Evolutionary conservation across 495 filamentous ascomycete species (phyloP).

Genomic region (Astrothelium macrocarpum): DNA sequence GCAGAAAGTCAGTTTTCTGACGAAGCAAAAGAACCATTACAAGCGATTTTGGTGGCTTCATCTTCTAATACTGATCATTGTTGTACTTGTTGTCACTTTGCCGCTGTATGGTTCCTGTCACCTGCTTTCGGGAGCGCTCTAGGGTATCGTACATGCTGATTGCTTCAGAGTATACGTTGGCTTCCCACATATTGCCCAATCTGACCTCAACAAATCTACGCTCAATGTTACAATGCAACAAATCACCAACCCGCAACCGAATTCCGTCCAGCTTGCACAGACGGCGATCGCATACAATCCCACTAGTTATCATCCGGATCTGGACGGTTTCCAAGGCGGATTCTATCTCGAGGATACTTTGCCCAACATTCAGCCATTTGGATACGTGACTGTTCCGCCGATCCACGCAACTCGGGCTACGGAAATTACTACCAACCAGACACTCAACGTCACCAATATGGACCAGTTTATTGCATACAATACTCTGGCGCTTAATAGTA

Average conservation of each 20-base stretch:
- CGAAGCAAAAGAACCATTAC: slow-evolving; percentile 32
- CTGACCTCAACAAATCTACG: slow-evolving; percentile 53
- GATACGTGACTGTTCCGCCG: slow-evolving; percentile 46
- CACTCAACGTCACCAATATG: slow-evolving; percentile 41
- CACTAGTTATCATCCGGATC: slow-evolving; percentile 43
- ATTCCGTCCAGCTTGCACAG: slow-evolving; percentile 48
- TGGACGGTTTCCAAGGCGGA: slow-evolving; percentile 46
- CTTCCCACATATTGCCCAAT: slow-evolving; percentile 63
- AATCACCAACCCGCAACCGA: slow-evolving; percentile 48
- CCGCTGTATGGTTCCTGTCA: slow-evolving; percentile 50
- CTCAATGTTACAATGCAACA: slow-evolving; percentile 49
- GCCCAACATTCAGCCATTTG: slow-evolving; percentile 45
- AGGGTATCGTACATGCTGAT: not conserved
- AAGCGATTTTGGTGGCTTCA: slow-evolving; percentile 67
- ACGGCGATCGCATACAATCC: slow-evolving; percentile 38
- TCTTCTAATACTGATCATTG: slow-evolving; percentile 47
- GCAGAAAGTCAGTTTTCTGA: slow-evolving; percentile 1
- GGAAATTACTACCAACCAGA: slow-evolving; percentile 44
- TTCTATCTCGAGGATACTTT: slow-evolving; percentile 46
- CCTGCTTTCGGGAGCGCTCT: not conserved
- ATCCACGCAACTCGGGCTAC: slow-evolving; percentile 47
- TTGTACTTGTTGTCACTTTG: slow-evolving; percentile 51
- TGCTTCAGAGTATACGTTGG: slow-evolving; percentile 55
- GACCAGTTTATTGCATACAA: slow-evolving; percentile 50
- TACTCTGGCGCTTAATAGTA: slow-evolving; percentile 43